phyloP scores from a whole-genome alignment of 441 rosid genomes.

The Erodium chrysanthum region DNA sequence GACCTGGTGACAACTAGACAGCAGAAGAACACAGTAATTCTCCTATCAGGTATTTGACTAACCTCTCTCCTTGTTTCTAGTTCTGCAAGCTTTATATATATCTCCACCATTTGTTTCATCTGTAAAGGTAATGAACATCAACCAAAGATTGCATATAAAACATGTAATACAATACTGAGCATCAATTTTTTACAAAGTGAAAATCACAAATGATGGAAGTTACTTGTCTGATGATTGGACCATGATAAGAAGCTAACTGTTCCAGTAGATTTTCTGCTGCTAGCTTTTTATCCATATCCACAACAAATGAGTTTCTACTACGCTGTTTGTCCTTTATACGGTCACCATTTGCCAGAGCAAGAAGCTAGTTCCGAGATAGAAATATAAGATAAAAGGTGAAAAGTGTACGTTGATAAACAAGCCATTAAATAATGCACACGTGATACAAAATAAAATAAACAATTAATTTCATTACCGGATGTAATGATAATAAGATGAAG shows the following conservation, averaged over 20 bases:
- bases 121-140: conserved; percentile 19
- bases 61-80: conserved; percentile 98
- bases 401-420: background rate
- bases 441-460: background rate
- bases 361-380: conserved; percentile 43
- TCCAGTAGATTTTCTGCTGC: conserved; percentile 77
- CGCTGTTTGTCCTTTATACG: conserved; percentile 94
- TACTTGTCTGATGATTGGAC: conserved; percentile 77
- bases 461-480: conserved; percentile 5
- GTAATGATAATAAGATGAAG: conserved; percentile 9
- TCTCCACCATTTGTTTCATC: conserved; percentile 96
- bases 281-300: conserved; percentile 78
- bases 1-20: background rate
- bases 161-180: conserved; percentile 6
- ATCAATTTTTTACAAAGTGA: background rate
- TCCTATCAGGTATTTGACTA: conserved; percentile 17
- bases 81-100: conserved; percentile 93
- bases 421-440: background rate
- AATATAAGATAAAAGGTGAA: conserved; percentile 8
- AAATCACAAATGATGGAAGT: conserved; percentile 17
- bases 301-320: conserved; percentile 85
- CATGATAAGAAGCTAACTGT: conserved; percentile 62
- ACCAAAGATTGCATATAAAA: conserved; percentile 5
- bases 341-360: conserved; percentile 93
- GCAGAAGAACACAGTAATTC: conserved; percentile 11